Evolutionary conservation across 1,284 basidiomycete species (phyloP).

Genomic region (Tilletia horrida): DNA sequence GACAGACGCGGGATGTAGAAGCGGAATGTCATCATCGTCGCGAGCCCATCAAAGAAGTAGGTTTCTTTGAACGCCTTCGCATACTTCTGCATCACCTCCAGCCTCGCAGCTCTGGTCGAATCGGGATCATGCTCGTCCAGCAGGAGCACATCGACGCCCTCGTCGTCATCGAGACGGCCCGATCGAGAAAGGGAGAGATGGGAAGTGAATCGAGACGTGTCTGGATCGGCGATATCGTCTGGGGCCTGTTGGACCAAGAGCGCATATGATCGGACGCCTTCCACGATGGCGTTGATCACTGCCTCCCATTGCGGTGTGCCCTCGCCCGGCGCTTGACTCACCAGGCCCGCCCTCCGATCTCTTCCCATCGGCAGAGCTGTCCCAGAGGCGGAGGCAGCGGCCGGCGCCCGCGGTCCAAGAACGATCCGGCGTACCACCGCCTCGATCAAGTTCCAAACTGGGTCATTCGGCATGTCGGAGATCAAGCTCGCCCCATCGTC

Average conservation of each 20-base stretch:
- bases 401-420: conserved; percentile 10
- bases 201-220: conserved; percentile 23
- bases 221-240: not conserved
- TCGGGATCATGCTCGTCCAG: not conserved
- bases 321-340: conserved; percentile 23
- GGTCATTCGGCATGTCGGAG: conserved; percentile 22
- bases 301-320: conserved; percentile 34
- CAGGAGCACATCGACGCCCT: not conserved
- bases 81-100: conserved; percentile 24
- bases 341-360: not conserved
- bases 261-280: conserved; percentile 40
- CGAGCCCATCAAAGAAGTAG: conserved; percentile 27
- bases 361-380: conserved; percentile 17
- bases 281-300: conserved; percentile 38
- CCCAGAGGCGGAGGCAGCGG: not conserved
- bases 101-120: not conserved
- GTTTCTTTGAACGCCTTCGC: conserved; percentile 29
- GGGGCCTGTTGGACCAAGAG: conserved; percentile 25
- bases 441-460: conserved; percentile 39
- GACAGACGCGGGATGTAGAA: conserved; percentile 27
- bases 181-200: conserved; percentile 24
- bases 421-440: conserved; percentile 32
- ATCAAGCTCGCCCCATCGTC: not conserved
- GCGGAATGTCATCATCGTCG: conserved; percentile 32
- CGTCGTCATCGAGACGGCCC: too few species aligned